Conservation (phyloP, 2,329 filamentous ascomycete genomes). For the Tolypocladium capitatum region DNA sequence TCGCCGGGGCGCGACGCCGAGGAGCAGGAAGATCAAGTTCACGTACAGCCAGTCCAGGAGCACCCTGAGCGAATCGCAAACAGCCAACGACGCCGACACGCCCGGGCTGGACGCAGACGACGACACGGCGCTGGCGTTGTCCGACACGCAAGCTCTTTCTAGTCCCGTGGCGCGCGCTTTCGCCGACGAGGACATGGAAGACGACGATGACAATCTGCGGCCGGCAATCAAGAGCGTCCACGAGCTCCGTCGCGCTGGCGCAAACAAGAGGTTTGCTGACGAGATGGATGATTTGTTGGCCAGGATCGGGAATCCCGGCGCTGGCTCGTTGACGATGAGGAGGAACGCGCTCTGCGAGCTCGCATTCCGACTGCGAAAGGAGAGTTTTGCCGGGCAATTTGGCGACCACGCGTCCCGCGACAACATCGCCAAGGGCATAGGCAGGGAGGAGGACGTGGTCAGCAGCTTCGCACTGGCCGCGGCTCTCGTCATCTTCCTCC, state of each 20-base stretch:
- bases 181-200: constrained; percentile 15
- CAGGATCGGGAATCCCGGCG: constrained; percentile 39
- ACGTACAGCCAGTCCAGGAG: constrained; percentile 22
- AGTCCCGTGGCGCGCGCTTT: constrained; percentile 10
- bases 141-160: constrained; percentile 10
- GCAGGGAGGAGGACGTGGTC: constrained; percentile 44
- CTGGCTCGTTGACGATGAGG: constrained; percentile 35
- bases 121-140: constrained; percentile 11
- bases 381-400: constrained; percentile 55
- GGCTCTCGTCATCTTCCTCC: constrained; percentile 48
- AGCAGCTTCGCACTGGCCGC: constrained; percentile 51
- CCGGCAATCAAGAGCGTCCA: constrained; percentile 49
- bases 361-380: constrained; percentile 44
- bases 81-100: constrained; percentile 10
- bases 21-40: constrained; percentile 18
- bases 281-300: constrained; percentile 52
- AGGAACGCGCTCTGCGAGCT: constrained; percentile 47
- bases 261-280: constrained; percentile 52
- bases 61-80: constrained; percentile 14
- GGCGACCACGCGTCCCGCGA: constrained; percentile 60
- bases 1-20: constrained; percentile 12
- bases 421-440: constrained; percentile 50
- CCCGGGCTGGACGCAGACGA: constrained; percentile 2
- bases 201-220: constrained; percentile 27
- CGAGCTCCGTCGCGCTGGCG: constrained; percentile 51